These are phyloP conservation scores for Postia placenta DNA, from an alignment of 768 basidiomycete genomes.

Conservation along the genomic window DNA sequence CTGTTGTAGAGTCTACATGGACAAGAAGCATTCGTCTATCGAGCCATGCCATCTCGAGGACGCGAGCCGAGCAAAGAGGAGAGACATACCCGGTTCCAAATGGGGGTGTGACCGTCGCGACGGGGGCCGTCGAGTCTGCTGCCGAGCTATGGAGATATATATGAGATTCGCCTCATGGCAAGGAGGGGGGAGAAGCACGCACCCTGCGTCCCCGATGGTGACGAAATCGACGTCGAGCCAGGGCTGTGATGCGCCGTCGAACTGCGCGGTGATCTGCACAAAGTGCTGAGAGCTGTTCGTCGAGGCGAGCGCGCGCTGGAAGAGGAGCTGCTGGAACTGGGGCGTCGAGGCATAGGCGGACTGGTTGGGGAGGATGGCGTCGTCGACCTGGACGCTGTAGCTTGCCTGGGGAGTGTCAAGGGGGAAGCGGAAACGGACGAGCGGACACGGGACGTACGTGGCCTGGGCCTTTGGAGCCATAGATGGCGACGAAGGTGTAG, in stretches of 20 bases:
- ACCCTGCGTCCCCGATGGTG: conserved; percentile 12
- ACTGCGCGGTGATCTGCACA: conserved; percentile 16
- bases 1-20: no score
- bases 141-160: neutral
- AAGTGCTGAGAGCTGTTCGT: conserved; percentile 10
- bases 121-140: neutral
- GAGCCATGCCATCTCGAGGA: no score
- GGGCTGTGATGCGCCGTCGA: neutral
- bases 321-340: conserved; percentile 21
- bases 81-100: neutral
- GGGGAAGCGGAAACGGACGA: neutral
- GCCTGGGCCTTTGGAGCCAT: conserved; percentile 23
- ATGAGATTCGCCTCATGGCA: no score
- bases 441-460: conserved; percentile 15
- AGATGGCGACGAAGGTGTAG: conserved; percentile 16
- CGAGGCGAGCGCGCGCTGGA: conserved; percentile 11
- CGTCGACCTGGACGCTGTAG: conserved; percentile 20
- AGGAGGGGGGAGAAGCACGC: neutral
- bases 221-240: conserved; percentile 28
- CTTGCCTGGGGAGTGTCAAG: conserved; percentile 11
- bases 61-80: no score
- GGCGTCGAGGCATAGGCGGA: conserved; percentile 13
- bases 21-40: no score
- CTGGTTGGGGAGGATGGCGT: conserved; percentile 11
- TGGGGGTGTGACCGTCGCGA: conserved; percentile 10